Evolutionary conservation across 192 early-diverging fungal genomes (phyloP).

Genomic region (Diversispora eburnea): DNA sequence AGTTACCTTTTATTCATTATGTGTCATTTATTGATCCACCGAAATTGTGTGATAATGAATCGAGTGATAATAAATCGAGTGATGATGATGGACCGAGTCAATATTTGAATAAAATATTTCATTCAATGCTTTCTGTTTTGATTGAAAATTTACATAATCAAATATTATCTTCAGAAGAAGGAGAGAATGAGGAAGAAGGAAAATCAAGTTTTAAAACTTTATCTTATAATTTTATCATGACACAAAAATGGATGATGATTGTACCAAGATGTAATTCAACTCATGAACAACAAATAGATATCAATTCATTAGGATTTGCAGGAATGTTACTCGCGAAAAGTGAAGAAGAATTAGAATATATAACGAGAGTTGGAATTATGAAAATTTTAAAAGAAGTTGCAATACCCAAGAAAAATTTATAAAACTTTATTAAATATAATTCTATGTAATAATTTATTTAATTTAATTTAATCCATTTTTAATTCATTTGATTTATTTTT

Average conservation of each 20-base stretch:
- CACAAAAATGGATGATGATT: slow-evolving; percentile 51
- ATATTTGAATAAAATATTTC: slow-evolving; percentile 46
- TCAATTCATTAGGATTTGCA: slow-evolving; percentile 55
- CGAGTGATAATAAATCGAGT: too few species aligned
- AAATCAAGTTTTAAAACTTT: slow-evolving; percentile 8
- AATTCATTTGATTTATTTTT: too few species aligned
- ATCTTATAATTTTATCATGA: slow-evolving; percentile 55
- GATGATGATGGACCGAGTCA: slow-evolving; percentile 31
- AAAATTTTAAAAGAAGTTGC: slow-evolving; percentile 34
- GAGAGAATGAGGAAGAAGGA: too few species aligned
- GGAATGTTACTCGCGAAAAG: slow-evolving; percentile 47
- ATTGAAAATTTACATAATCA: slow-evolving; percentile 39
- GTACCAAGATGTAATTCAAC: slow-evolving; percentile 36
- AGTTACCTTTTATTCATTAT: slow-evolving; percentile 21
- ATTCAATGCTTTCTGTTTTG: slow-evolving; percentile 48
- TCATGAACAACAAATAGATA: slow-evolving; percentile 21
- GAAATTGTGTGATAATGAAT: slow-evolving; percentile 32
- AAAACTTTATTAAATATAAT: not conserved
- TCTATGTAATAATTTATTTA: too few species aligned
- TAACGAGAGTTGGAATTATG: slow-evolving; percentile 31
- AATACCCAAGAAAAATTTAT: slow-evolving; percentile 13
- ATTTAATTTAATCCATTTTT: too few species aligned
- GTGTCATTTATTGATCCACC: slow-evolving; percentile 38
- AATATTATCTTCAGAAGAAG: not conserved
- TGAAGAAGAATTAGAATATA: slow-evolving; percentile 38